Evolutionary conservation across 805 yeast species (phyloP), one percentile per base, ranked within the genome.

Genomic region (Ogataea glucozyma): DNA sequence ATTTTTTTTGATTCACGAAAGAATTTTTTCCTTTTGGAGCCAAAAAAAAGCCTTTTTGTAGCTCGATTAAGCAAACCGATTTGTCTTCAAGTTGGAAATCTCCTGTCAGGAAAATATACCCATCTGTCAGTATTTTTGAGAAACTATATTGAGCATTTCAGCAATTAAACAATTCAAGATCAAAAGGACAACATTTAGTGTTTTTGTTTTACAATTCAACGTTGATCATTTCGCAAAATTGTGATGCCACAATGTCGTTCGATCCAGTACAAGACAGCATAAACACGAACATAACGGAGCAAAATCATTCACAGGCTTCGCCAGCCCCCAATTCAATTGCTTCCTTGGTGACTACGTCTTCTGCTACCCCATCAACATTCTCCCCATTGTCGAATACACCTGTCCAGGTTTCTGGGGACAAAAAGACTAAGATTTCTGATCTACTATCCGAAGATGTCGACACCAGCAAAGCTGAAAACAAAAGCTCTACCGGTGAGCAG

Each of bases 211-310:
- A n/a, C n/a, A n/a, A n/a, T n/a, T n/a, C n/a, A n/a, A n/a, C n/a
- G n/a, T n/a, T 27, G 13, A 13, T 13, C 18, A 14, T n/a, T 10
- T 26, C 11, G 16, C 11, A 6, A 9, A 5, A 13, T 27, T 13
- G 22, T 16, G 24, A 14, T 22, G 13, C 24, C 16, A 39, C 10
- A 12, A 57, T 58, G 62, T 58, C 62, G n/a, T 58, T 55, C 33
- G 61, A 58, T 42, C 62, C 62, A 7, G 53, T 56, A 14, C 59
- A 53, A 16, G 62, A 58, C 34, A 56, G 62, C 40, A 41, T 46
- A 11, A 41, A 22, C 14, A 33, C 34, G 31, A 41, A 45, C 26
- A 19, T 30, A 12, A 19, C 23, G 31, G 40, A 27, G 14, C 24
- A n/a, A 19, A 31, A 16, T 12, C 31, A 23, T 16, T 16, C 37